Percentiles rank a stretch among this genome's conserved stretches.
These are phyloP conservation scores for Calophaca sinica DNA, from an alignment of 306 rosid genomes.

Conservation along the genomic window DNA sequence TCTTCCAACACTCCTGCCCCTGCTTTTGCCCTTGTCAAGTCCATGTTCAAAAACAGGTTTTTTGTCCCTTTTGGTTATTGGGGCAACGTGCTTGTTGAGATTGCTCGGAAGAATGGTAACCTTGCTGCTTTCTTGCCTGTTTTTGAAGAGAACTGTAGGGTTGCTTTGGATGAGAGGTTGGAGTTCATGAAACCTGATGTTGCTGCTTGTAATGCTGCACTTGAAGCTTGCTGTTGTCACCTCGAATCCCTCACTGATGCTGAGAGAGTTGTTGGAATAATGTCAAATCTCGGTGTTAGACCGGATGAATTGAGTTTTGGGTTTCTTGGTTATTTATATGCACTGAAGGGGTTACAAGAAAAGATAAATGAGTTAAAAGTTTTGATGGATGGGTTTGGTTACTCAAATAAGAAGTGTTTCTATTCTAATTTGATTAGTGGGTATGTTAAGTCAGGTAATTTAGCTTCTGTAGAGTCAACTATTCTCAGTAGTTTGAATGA, in stretches of 20 bases:
- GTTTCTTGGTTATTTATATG: conserved; percentile 85
- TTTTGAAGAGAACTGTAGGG: conserved; percentile 77
- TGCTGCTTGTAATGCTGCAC: conserved; percentile 82
- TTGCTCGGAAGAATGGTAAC: conserved; percentile 60
- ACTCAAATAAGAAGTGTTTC: conserved; percentile 51
- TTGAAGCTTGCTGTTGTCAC: conserved; percentile 79
- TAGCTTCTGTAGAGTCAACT: conserved; percentile 66
- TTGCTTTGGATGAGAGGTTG: conserved; percentile 76
- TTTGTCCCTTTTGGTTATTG: conserved; percentile 72
- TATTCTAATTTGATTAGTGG: conserved; percentile 70
- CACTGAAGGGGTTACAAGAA: conserved; percentile 70
- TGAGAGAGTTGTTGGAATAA: conserved; percentile 68
- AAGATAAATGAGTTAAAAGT: conserved; percentile 68
- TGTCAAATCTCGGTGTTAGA: conserved; percentile 66
- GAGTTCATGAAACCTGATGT: conserved; percentile 78
- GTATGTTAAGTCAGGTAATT: conserved; percentile 70
- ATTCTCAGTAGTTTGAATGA: conserved; percentile 67
- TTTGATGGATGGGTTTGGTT: conserved; percentile 72
- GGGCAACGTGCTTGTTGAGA: conserved; percentile 75
- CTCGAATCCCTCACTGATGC: conserved; percentile 79
- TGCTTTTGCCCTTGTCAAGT: conserved; percentile 76
- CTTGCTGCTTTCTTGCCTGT: conserved; percentile 65
- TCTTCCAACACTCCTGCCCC: conserved; percentile 77
- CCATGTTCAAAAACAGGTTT: conserved; percentile 72
- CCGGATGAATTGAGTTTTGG: conserved; percentile 86